A percentile compares a stretch with the other conserved stretches of the same genome.
These are phyloP conservation scores for Ascochyta koolunga DNA, from an alignment of 2,329 filamentous ascomycete species.

Conservation along the genomic window DNA sequence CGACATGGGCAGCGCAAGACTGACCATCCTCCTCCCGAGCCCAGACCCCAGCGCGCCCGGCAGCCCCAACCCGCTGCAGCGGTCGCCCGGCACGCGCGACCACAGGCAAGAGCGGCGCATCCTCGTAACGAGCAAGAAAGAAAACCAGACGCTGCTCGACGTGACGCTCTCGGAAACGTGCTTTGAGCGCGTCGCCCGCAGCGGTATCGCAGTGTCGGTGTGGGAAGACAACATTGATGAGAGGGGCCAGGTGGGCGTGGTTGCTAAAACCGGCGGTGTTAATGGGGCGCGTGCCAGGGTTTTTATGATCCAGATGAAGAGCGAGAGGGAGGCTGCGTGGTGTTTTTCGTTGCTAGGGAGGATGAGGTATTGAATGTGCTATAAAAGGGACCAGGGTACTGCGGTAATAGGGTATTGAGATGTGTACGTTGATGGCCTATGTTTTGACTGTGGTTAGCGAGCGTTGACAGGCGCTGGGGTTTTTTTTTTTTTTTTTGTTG, in stretches of 20 bases:
- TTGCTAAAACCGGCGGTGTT: slow-evolving; percentile 64
- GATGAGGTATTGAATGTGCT: slow-evolving; percentile 50
- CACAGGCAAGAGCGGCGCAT: slow-evolving; percentile 78
- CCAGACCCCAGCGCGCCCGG: slow-evolving; percentile 56
- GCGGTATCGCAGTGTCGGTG: slow-evolving; percentile 86
- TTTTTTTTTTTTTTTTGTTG: too few species aligned
- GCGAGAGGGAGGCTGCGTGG: slow-evolving; percentile 56
- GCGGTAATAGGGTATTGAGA: too few species aligned
- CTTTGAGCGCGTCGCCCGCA: slow-evolving; percentile 81
- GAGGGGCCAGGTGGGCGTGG: slow-evolving; percentile 65
- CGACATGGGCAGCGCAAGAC: slow-evolving; percentile 81
- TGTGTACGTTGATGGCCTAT: too few species aligned
- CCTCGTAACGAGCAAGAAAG: slow-evolving; percentile 74
- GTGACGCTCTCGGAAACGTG: slow-evolving; percentile 83
- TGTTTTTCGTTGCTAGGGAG: slow-evolving; percentile 58
- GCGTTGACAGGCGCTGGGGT: too few species aligned
- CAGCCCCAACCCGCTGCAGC: slow-evolving; percentile 36
- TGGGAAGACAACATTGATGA: slow-evolving; percentile 67
- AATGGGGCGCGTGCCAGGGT: slow-evolving; percentile 60
- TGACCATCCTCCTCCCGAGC: slow-evolving; percentile 79
- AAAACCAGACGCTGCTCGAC: slow-evolving; percentile 74
- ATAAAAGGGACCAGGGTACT: too few species aligned
- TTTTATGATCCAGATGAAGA: slow-evolving; percentile 67
- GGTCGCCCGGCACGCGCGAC: slow-evolving; percentile 46
- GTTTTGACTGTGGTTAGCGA: neutral